Base-by-base conservation (phyloP, 192 early-diverging fungal genomes). In the Backusella australiensis region DNA sequence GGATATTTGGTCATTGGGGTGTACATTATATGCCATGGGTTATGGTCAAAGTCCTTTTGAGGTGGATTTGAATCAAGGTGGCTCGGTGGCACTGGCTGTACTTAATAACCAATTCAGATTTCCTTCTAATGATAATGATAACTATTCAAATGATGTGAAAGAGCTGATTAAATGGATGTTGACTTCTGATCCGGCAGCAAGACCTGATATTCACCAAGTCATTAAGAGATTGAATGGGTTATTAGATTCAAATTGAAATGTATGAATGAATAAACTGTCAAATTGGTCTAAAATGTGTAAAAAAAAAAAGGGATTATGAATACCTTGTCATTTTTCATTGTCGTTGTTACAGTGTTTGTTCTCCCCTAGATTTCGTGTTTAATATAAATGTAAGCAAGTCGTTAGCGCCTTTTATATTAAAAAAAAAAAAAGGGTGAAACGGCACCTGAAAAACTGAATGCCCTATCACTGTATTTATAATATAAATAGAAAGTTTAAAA, bases 1-100 rank as follows among this genome's bases (percentile, higher is more conserved):
- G 19, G 93, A 94, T 77, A 86, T 94, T n/a, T 94, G 93, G 93
- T 86, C 86, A 2, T 81, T 94, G 11, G 93, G 93, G 5, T 93
- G 92, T 72, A 87, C 90, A 5, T 72, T 93, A 36, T 94, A 91
- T 75, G 91, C 91, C 2, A 86, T 94, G 83, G 91, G 92, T 0
- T 93, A 87, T 74, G 87, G 87, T 6, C 80, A 84, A 38, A 90
- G 91, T 36, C 93, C 93, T 0, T 94, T 94, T 74, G 93, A 93
- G 69, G 82, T 86, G 35, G 89, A 88, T 53, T 73, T 83, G 73
- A 89, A 90, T 11, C 89, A 90, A 44, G 91, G 91, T 69, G 91
- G 91, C 0, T 92, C 91, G 0, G 90, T 93, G 29, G 87, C 88
- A 8, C 84, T 94, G 71, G 93, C 93, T 8, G 93, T 92, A 0